Evolutionary conservation across 202 grass and related monocot genomes (phyloP).

Genomic region (Schoenoplectus triqueter): DNA sequence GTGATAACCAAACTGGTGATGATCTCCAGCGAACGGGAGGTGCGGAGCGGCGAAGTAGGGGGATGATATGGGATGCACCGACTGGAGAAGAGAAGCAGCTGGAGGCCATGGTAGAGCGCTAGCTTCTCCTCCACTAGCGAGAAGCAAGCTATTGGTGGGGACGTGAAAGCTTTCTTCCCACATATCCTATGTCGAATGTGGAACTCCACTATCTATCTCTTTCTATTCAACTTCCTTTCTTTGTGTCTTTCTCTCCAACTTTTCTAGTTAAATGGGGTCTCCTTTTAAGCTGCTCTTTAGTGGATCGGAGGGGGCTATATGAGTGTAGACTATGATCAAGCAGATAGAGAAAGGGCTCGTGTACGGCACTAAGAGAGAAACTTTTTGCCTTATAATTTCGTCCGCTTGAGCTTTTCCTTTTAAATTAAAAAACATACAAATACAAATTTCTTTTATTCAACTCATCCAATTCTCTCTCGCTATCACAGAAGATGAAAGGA

Average conservation of each 20-base stretch:
- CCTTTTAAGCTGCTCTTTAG: slow-evolving; percentile 62
- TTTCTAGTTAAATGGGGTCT: slow-evolving; percentile 65
- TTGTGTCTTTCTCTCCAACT: slow-evolving; percentile 38
- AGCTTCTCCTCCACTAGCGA: slow-evolving; percentile 44
- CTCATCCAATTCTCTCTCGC: background rate
- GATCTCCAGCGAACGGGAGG: slow-evolving; percentile 44
- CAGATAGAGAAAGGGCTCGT: slow-evolving; percentile 47
- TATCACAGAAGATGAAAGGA: background rate
- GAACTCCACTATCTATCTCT: slow-evolving; percentile 26
- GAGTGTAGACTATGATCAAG: slow-evolving; percentile 51
- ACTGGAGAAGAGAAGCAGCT: slow-evolving; percentile 35
- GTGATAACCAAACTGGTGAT: slow-evolving; percentile 51
- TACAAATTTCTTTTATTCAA: background rate
- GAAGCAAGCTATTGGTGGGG: slow-evolving; percentile 56
- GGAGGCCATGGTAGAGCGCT: slow-evolving; percentile 54
- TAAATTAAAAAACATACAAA: background rate
- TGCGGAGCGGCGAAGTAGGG: slow-evolving; percentile 45
- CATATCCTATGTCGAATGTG: slow-evolving; percentile 48
- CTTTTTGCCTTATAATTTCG: slow-evolving; percentile 33
- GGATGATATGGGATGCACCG: slow-evolving; percentile 34
- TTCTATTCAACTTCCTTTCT: slow-evolving; percentile 13
- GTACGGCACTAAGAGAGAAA: slow-evolving; percentile 49
- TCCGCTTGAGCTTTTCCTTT: slow-evolving; percentile 32
- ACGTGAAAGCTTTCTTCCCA: slow-evolving; percentile 71
- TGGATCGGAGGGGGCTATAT: slow-evolving; percentile 46